Evolutionary conservation across 139 green algal species (phyloP), one percentile per base, ranked within the genome.

Genomic region (Choricystis sp.): DNA sequence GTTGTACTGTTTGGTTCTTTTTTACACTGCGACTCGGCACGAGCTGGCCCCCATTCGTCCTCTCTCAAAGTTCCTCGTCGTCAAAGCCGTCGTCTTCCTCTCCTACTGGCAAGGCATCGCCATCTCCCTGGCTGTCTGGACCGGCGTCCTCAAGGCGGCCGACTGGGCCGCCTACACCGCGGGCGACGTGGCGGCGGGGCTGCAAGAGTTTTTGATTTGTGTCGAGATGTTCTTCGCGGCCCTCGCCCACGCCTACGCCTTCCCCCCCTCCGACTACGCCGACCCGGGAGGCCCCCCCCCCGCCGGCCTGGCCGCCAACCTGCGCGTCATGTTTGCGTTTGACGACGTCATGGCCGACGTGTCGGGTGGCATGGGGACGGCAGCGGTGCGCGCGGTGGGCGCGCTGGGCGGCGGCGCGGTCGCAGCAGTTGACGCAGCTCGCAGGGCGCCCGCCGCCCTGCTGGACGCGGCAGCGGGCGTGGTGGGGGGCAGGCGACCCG

Each of bases 211-310:
- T 61, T 68, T 95, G n/a, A 91, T 95, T 69, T 95, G 90, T 71
- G 85, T 98, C 3, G 91, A 98, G 79, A 97, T 98, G 90, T 95
- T 96, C 67, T 63, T 93, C 22, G 89, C 89, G 1, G 86, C 92
- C 0, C 68, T 97, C 30, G 83, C 82, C 49, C 86, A 96, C 69
- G 80, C 89, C 0, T 91, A 92, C 66, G 82, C 83, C 64, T 98
- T 98, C 83, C 87, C 91, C 0, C 81, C 91, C 9, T 52, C 40
- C 40, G 40, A 52, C 40, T 52, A 52, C 40, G 40, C 40, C 40
- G 40, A 52, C 40, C 40, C 40, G 40, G 40, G 40, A 9, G 40
- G 9, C 40, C 40, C 40, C 9, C 40, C 40, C 40, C 9, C 9
- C 40, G 9, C 9, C 40, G 40, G 40, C 9, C 40, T 52, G 40